A percentile compares a stretch with the other conserved stretches of the same genome.
These are phyloP conservation scores for Lentinula lateritia DNA, from an alignment of 768 basidiomycete genomes.

Conservation along the genomic window DNA sequence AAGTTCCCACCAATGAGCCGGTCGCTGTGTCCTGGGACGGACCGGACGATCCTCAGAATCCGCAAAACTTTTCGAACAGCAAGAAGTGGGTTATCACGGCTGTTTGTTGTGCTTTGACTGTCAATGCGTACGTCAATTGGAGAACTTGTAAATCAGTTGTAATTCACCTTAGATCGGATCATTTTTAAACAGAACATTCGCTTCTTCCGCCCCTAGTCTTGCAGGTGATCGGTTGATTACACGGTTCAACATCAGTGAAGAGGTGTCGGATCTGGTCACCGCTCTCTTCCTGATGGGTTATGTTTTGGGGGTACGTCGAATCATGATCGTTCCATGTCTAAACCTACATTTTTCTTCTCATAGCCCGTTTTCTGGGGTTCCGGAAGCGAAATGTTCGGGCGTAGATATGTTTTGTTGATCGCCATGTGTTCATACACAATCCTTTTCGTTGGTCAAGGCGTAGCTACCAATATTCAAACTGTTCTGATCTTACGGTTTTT, in stretches of 20 bases:
- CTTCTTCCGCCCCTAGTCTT: slow-evolving; percentile 50
- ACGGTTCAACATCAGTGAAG: slow-evolving; percentile 34
- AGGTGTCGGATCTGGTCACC: slow-evolving; percentile 45
- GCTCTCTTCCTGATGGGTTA: slow-evolving; percentile 48
- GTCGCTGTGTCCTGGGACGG: slow-evolving; percentile 46
- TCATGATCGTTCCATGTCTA: not conserved
- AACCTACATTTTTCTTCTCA: not conserved
- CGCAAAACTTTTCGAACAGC: slow-evolving; percentile 51
- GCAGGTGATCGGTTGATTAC: slow-evolving; percentile 26
- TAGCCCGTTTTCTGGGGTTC: slow-evolving; percentile 57
- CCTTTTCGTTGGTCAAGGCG: slow-evolving; percentile 54
- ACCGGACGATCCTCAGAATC: slow-evolving; percentile 46
- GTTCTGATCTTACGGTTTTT: slow-evolving; percentile 58
- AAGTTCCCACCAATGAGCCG: slow-evolving; percentile 1
- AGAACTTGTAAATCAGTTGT: not conserved
- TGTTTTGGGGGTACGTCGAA: slow-evolving; percentile 36
- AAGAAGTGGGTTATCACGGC: slow-evolving; percentile 49
- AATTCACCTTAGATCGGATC: not conserved
- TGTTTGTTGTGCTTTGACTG: slow-evolving; percentile 39
- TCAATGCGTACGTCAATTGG: slow-evolving; percentile 44
- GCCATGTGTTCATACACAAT: slow-evolving; percentile 49
- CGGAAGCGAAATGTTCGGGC: slow-evolving; percentile 53
- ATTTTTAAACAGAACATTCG: slow-evolving; percentile 41
- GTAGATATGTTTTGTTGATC: slow-evolving; percentile 45
- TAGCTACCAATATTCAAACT: slow-evolving; percentile 54